Evolutionary conservation across 768 basidiomycete species (phyloP).

Genomic region (Leccinum incarnatum): DNA sequence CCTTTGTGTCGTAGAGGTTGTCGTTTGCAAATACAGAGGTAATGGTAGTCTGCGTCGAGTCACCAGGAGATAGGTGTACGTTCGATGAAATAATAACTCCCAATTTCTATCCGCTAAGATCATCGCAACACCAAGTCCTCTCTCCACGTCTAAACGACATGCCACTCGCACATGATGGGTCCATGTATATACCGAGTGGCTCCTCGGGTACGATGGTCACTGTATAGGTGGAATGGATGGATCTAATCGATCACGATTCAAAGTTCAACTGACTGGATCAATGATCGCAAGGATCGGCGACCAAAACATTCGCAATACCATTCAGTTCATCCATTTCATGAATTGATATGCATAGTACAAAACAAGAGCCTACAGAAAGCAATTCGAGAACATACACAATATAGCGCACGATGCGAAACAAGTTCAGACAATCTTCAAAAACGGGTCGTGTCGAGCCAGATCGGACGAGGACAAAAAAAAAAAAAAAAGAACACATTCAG

Average conservation of each 20-base stretch:
- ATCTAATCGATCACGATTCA: too few species aligned
- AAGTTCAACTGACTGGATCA: too few species aligned
- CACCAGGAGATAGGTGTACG: background rate
- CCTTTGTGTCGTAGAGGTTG: background rate
- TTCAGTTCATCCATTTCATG: background rate
- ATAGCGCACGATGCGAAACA: background rate
- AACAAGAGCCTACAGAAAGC: background rate
- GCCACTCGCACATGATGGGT: too few species aligned
- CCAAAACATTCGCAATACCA: too few species aligned
- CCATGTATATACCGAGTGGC: too few species aligned
- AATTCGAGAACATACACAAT: background rate
- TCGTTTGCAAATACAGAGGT: background rate
- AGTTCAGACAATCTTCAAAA: background rate
- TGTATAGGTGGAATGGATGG: too few species aligned
- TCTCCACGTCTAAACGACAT: too few species aligned
- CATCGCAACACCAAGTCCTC: too few species aligned
- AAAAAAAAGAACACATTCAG: background rate
- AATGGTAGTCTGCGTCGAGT: background rate
- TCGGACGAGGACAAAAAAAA: background rate
- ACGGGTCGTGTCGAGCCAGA: background rate
- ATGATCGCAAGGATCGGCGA: too few species aligned
- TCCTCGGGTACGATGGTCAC: too few species aligned
- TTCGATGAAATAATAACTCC: background rate
- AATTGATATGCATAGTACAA: background rate
- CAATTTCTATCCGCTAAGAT: background rate